phyloP scores from a whole-genome alignment of 192 early-diverging fungal genomes.

The Backusella circina region DNA sequence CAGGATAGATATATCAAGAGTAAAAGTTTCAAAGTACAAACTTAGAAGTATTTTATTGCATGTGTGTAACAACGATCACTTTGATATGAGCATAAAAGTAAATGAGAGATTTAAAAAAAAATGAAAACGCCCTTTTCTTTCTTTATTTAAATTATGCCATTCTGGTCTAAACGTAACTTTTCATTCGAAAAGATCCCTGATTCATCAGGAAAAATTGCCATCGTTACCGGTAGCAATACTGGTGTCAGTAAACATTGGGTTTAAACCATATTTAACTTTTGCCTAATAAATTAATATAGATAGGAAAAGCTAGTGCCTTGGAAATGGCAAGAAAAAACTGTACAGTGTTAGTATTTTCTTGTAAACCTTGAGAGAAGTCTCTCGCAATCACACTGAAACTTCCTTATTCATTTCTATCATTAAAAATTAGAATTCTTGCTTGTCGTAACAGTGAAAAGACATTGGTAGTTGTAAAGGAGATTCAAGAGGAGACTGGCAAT shows the following conservation, averaged over 20 bases:
- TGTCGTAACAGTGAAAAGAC: slow-evolving; percentile 16
- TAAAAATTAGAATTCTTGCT: slow-evolving; percentile 8
- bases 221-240: slow-evolving; percentile 47
- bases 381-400: too few species aligned
- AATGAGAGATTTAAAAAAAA: not conserved
- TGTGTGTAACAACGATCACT: not conserved
- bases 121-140: not conserved
- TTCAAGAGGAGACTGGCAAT: slow-evolving; percentile 21
- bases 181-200: slow-evolving; percentile 33
- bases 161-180: not conserved
- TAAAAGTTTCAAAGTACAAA: too few species aligned
- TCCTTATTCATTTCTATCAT: too few species aligned
- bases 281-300: not conserved
- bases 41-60: too few species aligned
- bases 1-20: too few species aligned
- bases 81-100: not conserved
- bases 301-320: slow-evolving; percentile 23
- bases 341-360: slow-evolving; percentile 15
- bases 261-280: not conserved
- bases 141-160: not conserved
- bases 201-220: slow-evolving; percentile 37
- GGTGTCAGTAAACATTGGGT: slow-evolving; percentile 24
- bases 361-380: not conserved
- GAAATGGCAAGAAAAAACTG: slow-evolving; percentile 28
- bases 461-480: slow-evolving; percentile 10